phyloP scores from a whole-genome alignment of 140 eudicot genomes.

The Flaveria floridana region DNA sequence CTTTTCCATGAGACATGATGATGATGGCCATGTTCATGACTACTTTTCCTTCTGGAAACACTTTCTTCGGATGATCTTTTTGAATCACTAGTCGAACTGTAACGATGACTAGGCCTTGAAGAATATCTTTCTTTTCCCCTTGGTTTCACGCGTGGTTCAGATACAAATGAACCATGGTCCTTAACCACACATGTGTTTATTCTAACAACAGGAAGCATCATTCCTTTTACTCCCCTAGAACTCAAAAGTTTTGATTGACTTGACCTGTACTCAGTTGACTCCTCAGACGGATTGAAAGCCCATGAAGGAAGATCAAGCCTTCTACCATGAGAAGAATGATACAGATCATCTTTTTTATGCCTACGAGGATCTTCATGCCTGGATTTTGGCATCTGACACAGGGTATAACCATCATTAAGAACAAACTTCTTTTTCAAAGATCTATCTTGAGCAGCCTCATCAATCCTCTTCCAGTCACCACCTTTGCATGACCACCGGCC shows the following conservation, averaged over 20 bases:
- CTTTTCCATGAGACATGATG: conserved; percentile 39
- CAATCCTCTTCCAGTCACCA: conserved; percentile 91
- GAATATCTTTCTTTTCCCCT: conserved; percentile 68
- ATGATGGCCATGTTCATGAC: conserved; percentile 46
- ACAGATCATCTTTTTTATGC: conserved; percentile 67
- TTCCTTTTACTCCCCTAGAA: conserved; percentile 70
- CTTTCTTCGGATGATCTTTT: conserved; percentile 72
- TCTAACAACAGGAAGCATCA: conserved; percentile 82
- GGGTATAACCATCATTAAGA: conserved; percentile 79
- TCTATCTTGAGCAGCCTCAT: conserved; percentile 59
- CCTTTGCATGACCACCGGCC: conserved; percentile 86
- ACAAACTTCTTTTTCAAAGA: conserved; percentile 58
- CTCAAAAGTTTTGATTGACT: conserved; percentile 44
- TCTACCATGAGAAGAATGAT: conserved; percentile 54
- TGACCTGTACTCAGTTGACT: conserved; percentile 48
- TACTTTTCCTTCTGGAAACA: conserved; percentile 40
- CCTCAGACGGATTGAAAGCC: conserved; percentile 79
- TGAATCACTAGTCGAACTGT: conserved; percentile 43
- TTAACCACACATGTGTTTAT: conserved; percentile 89
- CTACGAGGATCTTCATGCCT: conserved; percentile 82
- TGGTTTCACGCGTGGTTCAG: conserved; percentile 57
- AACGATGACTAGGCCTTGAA: conserved; percentile 49
- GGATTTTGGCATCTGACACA: conserved; percentile 83
- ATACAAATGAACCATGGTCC: conserved; percentile 75
- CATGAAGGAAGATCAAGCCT: conserved; percentile 81